Base-by-base conservation (phyloP, 352 stramenopile genomes). In the Elongisporangium undulatum region DNA sequence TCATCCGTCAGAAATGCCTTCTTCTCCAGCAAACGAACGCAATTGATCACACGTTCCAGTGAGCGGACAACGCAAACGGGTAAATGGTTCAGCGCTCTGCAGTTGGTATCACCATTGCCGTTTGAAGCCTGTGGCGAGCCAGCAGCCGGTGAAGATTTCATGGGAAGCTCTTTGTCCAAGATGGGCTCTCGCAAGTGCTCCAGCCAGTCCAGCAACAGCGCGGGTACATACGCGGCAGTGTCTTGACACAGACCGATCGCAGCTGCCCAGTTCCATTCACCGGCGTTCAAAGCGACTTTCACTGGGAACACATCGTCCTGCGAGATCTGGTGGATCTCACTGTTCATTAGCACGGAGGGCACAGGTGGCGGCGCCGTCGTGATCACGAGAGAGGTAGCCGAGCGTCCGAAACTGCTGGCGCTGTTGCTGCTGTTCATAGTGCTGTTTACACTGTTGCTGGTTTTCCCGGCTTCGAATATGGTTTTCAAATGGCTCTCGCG, bases 171-270 rank as follows among this genome's bases (percentile, higher is more conserved):
- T 7, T 50, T 58, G 8, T 61, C 65, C 23, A 94, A 52, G 13
- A 94, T 50, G 1, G 81, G 82, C 19, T 87, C 77, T 2, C 62
- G 58, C 24, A 94, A 71, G 50, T 94, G 81, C 51, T 94, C 85
- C 6, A 94, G 69, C 85, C 85, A 94, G 49, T 92, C 83, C 4
- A 94, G 68, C 23, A 94, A 59, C 20, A 94, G 67, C n/a, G 77
- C 69, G 6, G 74, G 63, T 34, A 74, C 64, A 53, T 71, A 69
- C 0, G 59, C 56, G 6, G 50, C 61, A 19, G 19, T 49, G 3
- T 64, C 67, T 0, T 54, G 17, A 51, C 76, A 80, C 41, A 72
- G 23, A 2, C 59, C 61, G 15, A 69, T 61, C 3, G 74, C 79
- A 10, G 79, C 62, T 19, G 57, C 52, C 79, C 85, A 92, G 34